Conservation (phyloP, 306 rosid species). For the Hippophae gyantsensis region DNA sequence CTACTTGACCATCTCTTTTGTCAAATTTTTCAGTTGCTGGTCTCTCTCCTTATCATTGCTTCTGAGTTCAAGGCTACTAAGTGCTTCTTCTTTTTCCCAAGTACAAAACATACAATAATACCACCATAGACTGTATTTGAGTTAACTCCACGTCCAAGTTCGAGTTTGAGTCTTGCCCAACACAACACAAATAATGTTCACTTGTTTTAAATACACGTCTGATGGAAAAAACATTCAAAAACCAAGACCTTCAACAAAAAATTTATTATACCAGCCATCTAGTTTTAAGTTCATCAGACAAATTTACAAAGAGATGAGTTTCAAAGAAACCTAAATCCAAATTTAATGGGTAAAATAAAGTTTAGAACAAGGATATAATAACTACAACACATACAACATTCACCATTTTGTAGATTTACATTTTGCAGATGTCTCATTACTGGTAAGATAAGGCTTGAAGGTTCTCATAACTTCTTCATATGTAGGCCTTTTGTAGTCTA, state of each 20-base stretch:
- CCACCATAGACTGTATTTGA: no score
- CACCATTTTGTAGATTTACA: constrained; percentile 95
- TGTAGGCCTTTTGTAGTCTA: constrained; percentile 93
- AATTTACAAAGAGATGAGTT: constrained; percentile 52
- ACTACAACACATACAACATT: constrained; percentile 26
- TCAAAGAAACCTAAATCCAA: constrained; percentile 20
- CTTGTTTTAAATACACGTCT: constrained; percentile 17
- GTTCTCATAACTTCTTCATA: constrained; percentile 80
- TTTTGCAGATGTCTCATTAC: constrained; percentile 46
- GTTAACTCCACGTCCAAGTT: no score
- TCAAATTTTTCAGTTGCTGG: no score
- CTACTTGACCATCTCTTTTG: no score
- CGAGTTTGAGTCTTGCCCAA: no score
- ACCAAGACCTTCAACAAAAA: constrained; percentile 25
- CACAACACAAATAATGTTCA: no score
- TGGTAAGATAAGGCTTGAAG: constrained; percentile 64
- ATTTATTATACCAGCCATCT: constrained; percentile 39
- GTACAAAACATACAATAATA: no score
- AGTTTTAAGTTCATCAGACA: constrained; percentile 26
- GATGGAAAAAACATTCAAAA: constrained; percentile 17
- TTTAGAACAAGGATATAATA: constrained; percentile 26
- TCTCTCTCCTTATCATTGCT: no score
- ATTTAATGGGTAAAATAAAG: constrained; percentile 25
- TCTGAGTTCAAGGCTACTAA: no score
- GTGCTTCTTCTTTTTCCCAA: no score